Evolutionary conservation across 2,329 filamentous ascomycete genomes (phyloP).

Genomic region (Talaromyces funiculosus): DNA sequence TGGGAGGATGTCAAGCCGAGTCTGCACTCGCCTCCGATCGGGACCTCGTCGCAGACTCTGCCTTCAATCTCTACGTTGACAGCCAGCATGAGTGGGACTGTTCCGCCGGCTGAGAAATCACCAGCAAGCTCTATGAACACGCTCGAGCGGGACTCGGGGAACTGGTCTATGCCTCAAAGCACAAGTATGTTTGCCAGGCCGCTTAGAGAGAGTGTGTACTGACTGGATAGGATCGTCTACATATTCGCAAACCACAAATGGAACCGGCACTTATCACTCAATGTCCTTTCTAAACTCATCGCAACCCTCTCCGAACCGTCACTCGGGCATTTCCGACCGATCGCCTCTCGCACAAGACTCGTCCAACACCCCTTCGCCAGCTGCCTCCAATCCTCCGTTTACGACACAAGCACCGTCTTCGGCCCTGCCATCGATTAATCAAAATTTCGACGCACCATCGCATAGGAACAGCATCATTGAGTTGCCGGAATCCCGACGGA

Average conservation of each 20-base stretch:
- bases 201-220: conserved; percentile 16
- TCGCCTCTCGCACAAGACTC: conserved; percentile 39
- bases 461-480: conserved; percentile 40
- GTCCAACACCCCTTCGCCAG: conserved; percentile 33
- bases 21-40: conserved; percentile 28
- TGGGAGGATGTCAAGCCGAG: conserved; percentile 37
- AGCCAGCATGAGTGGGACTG: conserved; percentile 34
- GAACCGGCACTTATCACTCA: conserved; percentile 39
- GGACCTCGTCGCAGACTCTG: conserved; percentile 37
- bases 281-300: conserved; percentile 41
- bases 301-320: conserved; percentile 42
- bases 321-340: conserved; percentile 32
- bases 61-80: conserved; percentile 46
- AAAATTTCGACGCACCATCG: conserved; percentile 49
- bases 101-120: conserved; percentile 36
- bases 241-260: conserved; percentile 44
- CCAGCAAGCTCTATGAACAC: conserved; percentile 40
- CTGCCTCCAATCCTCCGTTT: conserved; percentile 33
- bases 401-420: conserved; percentile 34
- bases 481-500: conserved; percentile 43
- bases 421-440: conserved; percentile 54
- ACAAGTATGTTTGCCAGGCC: conserved; percentile 42
- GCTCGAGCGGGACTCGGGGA: conserved; percentile 53
- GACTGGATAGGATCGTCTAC: conserved; percentile 41
- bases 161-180: conserved; percentile 56